Base-by-base conservation (phyloP, 2,329 filamentous ascomycete genomes). In the Aschersonia sp. region DNA sequence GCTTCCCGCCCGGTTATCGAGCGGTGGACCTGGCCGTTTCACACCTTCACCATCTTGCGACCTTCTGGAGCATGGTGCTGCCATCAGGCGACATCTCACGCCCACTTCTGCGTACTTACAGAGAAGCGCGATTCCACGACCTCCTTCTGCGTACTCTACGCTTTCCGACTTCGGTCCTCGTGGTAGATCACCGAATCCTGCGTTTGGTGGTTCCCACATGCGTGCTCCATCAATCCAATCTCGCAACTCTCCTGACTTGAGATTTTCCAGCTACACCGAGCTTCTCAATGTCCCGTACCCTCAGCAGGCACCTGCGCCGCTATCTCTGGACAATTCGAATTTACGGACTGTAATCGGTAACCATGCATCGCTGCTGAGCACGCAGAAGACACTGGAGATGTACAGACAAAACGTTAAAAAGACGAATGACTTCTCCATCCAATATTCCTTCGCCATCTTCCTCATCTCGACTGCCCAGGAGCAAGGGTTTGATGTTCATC, bases 341-440 rank as follows among this genome's bases (percentile, higher is more conserved):
- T 70, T 98, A 45, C 83, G 87, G 51, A 80, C 75, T 48, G 82
- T 78, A 12, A 82, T 98, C 30, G 92, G 92, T 43, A 84, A 80
- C 60, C 94, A 94, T 68, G 91, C 91, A 3, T 95, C 89, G 28
- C 74, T 98, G 9, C 76, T 98, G 31, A 89, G 88, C 59, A 84
- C 87, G 35, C 86, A 91, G 60, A 89, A 97, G 67, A 98, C 92
- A 2, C 77, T 98, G 45, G 89, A 97, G 48, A 96, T 97, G 91
- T 98, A 98, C 64, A 79, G 91, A 43, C 83, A 84, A 48, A 98
- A 97, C 59, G 87, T 96, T 50, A 97, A 96, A 70, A 98, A 98
- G 71, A 94, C 92, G 3, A 92, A 85, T 52, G 89, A 96, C 63
- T 75, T 83, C 12, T 82, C 85, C 4, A 85, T 94, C 35, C 89